Percentiles rank a stretch among this genome's conserved stretches.
These are phyloP conservation scores for Cylindrodendrum hubeiense DNA, from an alignment of 2,329 filamentous ascomycete genomes.

Conservation along the genomic window DNA sequence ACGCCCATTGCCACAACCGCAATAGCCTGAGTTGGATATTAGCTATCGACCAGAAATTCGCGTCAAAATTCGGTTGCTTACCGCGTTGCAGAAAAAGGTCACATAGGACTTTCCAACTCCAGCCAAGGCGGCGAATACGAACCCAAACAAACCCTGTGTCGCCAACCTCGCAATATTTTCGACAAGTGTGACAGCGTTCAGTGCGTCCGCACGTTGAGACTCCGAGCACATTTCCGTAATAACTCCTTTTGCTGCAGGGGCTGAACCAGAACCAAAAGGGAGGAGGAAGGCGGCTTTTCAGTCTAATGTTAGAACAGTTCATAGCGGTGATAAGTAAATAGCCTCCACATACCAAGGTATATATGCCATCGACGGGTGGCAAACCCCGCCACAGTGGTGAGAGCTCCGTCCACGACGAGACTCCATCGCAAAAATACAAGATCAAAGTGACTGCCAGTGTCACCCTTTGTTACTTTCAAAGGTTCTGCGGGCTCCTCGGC, in stretches of 20 bases:
- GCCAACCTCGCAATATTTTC: conserved; percentile 76
- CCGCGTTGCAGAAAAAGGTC: conserved; percentile 77
- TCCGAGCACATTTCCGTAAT: conserved; percentile 77
- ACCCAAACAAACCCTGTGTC: conserved; percentile 75
- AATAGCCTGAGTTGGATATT: conserved; percentile 56
- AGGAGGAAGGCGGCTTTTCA: conserved; percentile 69
- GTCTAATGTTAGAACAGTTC: background rate
- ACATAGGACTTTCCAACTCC: conserved; percentile 69
- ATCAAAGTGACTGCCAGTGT: conserved; percentile 71
- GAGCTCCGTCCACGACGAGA: conserved; percentile 71
- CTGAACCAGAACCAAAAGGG: conserved; percentile 77
- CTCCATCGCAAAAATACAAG: conserved; percentile 76
- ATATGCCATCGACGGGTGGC: conserved; percentile 76
- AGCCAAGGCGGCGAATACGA: conserved; percentile 74
- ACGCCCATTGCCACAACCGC: conserved; percentile 59
- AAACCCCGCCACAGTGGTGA: conserved; percentile 74
- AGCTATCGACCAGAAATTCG: conserved; percentile 6
- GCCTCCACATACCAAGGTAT: conserved; percentile 64
- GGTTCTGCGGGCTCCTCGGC: conserved; percentile 59
- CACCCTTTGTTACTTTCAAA: conserved; percentile 48
- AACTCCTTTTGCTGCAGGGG: conserved; percentile 78
- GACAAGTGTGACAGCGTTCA: conserved; percentile 77
- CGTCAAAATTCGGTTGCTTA: conserved; percentile 45
- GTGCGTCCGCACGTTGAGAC: conserved; percentile 72
- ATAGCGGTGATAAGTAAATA: accelerated